Conservation (phyloP, 2,329 filamentous ascomycete species). For the Trichoderma asperellum region DNA sequence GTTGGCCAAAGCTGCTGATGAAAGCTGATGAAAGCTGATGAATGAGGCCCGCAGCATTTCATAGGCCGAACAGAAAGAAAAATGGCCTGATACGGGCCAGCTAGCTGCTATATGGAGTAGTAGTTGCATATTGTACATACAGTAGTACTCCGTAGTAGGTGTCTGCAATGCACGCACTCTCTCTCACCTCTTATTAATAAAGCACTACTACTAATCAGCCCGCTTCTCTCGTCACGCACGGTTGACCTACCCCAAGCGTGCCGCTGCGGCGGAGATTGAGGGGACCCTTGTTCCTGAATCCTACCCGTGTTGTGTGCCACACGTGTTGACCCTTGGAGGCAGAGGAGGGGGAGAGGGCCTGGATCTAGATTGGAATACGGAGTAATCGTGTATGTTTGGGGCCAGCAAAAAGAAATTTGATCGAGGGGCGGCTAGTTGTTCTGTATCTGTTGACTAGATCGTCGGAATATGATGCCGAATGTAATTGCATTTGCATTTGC, state of each 20-base stretch:
- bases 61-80: background rate
- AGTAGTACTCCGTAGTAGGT: background rate
- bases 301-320: slow-evolving; percentile 7
- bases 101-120: background rate
- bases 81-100: background rate
- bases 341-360: background rate
- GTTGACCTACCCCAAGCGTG: background rate
- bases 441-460: background rate
- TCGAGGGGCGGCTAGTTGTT: background rate
- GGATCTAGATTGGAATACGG: slow-evolving; percentile 4
- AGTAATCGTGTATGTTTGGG: background rate
- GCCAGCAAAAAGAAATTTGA: background rate
- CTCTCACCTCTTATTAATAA: background rate
- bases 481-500: background rate
- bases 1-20: background rate
- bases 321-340: background rate
- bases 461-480: background rate
- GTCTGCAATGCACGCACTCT: background rate
- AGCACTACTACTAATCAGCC: background rate
- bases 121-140: background rate
- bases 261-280: slow-evolving; percentile 8
- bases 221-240: background rate
- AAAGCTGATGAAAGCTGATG: background rate
- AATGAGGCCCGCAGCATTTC: background rate
- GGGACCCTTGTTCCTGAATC: slow-evolving; percentile 6